Base-by-base conservation (phyloP, 495 filamentous ascomycete species). In the Hypoxylon fuscum region DNA sequence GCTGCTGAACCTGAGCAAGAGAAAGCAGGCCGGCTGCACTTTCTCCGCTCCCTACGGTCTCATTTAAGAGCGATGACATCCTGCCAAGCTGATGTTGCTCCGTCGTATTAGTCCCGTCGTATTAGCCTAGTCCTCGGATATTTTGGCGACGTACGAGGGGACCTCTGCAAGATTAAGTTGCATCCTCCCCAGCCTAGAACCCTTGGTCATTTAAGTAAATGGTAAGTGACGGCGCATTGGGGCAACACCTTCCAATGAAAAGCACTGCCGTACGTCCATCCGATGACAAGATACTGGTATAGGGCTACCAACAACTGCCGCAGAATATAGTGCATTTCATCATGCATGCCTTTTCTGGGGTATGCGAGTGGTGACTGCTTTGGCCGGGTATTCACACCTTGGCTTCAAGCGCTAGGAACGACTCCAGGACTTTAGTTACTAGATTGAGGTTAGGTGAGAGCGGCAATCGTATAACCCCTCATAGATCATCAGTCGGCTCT, bases 331-430 rank as follows among this genome's bases (percentile, higher is more conserved):
- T 34, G 23, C 23, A 29, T 38, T 27, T 22, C 44, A 14, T 47
- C 5, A 44, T 45, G 37, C 29, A 59, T 55, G 11, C 5, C 8
- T 31, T 42, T 8, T 44, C 35, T 20, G 21, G 17, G 41, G 62
- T 53, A 27, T 48, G 15, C 21, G 12, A 15, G 18, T 12, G 8
- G 34, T 47, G 9, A 23, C 29, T 22, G 59, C 23, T 9, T 5
- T 46, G 14, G 12, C 23, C 51, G 50, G 62, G 37, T 59, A 50
- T 47, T 15, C 47, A 55, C 42, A 17, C 40, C 40, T 59, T 54
- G 61, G 49, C 43, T 18, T 21, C 22, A 31, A 48, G n/a, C n/a
- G n/a, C n/a, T n/a, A n/a, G n/a, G n/a, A n/a, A n/a, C n/a, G n/a
- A 27, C 25, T 8, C 25, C 25, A 27, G 3, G 25, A 4, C 8